These are phyloP conservation scores for Pseudodiploospora longispora DNA, from an alignment of 2,329 filamentous ascomycete species.

Conservation along the genomic window DNA sequence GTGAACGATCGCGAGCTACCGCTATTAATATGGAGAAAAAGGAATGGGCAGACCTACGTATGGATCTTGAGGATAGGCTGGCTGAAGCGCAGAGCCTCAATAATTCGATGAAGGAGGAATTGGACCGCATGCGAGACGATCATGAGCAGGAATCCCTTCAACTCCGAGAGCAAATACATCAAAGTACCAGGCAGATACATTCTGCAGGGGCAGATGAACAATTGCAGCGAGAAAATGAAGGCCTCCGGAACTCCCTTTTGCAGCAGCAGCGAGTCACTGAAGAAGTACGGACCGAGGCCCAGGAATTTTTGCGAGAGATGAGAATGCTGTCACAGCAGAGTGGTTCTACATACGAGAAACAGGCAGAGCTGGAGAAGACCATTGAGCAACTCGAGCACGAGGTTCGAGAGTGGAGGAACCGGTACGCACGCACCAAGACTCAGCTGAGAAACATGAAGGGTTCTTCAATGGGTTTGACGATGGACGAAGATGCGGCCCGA, in stretches of 20 bases:
- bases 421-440: conserved; percentile 81
- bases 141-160: conserved; percentile 56
- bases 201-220: conserved; percentile 39
- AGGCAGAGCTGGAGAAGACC: conserved; percentile 67
- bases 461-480: conserved; percentile 65
- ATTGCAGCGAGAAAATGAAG: conserved; percentile 60
- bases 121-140: conserved; percentile 64
- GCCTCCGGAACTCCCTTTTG: conserved; percentile 54
- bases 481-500: conserved; percentile 62
- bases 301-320: conserved; percentile 84
- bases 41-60: conserved; percentile 59
- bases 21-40: conserved; percentile 56
- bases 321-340: conserved; percentile 74
- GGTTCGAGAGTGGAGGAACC: conserved; percentile 80
- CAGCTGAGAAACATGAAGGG: conserved; percentile 75
- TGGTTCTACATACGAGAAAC: conserved; percentile 68
- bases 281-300: conserved; percentile 77
- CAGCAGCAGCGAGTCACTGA: conserved; percentile 79
- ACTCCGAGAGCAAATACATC: conserved; percentile 49
- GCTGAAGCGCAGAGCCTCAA: conserved; percentile 69
- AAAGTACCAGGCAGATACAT: conserved; percentile 17
- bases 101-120: conserved; percentile 67
- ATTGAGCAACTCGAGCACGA: conserved; percentile 74
- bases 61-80: conserved; percentile 64
- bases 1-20: conserved; percentile 45